Conservation (phyloP, 176 grass and related monocot genomes). For the Oryza coarctata region DNA sequence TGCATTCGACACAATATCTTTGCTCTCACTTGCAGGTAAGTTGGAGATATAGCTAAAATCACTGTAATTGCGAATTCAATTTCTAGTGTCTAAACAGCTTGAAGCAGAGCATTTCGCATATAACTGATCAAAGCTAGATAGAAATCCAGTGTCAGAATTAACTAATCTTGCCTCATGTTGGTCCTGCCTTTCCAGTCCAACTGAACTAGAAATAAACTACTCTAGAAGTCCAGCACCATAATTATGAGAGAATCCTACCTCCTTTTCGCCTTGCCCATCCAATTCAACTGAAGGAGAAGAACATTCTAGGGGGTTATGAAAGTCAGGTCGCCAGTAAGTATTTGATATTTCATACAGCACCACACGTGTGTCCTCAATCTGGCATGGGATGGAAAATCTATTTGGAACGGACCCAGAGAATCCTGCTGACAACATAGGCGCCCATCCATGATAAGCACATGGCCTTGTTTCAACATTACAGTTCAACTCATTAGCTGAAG, state of each 20-base stretch:
- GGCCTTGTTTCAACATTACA: slow-evolving; percentile 34
- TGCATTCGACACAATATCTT: slow-evolving; percentile 16
- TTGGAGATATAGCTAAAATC: slow-evolving; percentile 24
- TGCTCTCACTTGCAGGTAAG: slow-evolving; percentile 26
- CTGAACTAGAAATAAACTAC: slow-evolving; percentile 32
- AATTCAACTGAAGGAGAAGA: slow-evolving; percentile 31
- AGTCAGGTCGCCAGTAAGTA: slow-evolving; percentile 32
- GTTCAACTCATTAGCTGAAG: slow-evolving; percentile 30
- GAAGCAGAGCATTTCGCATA: slow-evolving; percentile 34
- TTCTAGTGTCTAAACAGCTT: slow-evolving; percentile 31
- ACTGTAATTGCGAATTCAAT: slow-evolving; percentile 28
- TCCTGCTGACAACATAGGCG: slow-evolving; percentile 24
- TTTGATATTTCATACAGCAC: slow-evolving; percentile 34
- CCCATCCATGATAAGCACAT: slow-evolving; percentile 24
- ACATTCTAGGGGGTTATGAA: slow-evolving; percentile 18
- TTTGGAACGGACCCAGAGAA: slow-evolving; percentile 22
- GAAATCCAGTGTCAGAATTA: slow-evolving; percentile 26
- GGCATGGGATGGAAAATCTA: slow-evolving; percentile 23
- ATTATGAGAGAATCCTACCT: slow-evolving; percentile 14
- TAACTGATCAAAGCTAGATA: slow-evolving; percentile 25
- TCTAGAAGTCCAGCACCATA: slow-evolving; percentile 30
- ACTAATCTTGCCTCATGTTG: slow-evolving; percentile 3
- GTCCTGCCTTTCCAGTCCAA: slow-evolving; percentile 8
- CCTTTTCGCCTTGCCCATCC: background rate
- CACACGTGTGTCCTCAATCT: slow-evolving; percentile 32